Base-by-base conservation (phyloP, 768 basidiomycete species). In the Suillus paluster region DNA sequence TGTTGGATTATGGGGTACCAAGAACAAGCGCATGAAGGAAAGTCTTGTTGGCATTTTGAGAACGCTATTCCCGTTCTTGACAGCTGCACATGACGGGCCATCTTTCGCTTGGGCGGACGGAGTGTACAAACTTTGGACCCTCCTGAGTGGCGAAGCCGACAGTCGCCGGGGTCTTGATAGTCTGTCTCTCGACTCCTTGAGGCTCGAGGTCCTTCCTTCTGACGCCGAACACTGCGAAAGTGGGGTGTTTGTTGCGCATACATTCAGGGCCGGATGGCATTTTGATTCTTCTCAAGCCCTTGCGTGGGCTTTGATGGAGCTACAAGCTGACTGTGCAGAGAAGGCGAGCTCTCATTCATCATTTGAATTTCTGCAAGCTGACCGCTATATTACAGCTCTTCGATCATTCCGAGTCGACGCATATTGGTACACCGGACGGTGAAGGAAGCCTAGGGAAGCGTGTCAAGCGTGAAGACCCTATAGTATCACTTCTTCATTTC, bases 11-110 rank as follows among this genome's bases (percentile, higher is more conserved):
- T 97, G 94, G 94, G 80, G 82, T 2, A 90, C 90, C 19, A 94
- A 93, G 76, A 89, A 87, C 72, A 87, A 84, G 62, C 73, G 80
- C 9, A 77, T 91, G 66, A 95, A 95, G 71, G 95, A 96, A 72
- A 84, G 86, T 48, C 78, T 98, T 19, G 79, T 95, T 33, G 81
- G 88, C n/a, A 81, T 92, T 25, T 75, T 97, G 21, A 84, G 85
- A 19, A 78, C 81, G 15, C 78, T 97, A 4, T 84, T 96, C 46
- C 92, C 92, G 1, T 95, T 88, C 71, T 74, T 91, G 54, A 81
- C 81, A 0, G 76, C 80, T 36, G 75, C 74, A 39, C 64, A 75
- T 41, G 74, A 71, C 45, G 61, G 50, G 21, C 55, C 71, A 14
- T 67, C 70, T 34, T 77, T 79, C 56, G 76, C 82, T 54, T 81